Percentiles rank a stretch among this genome's conserved stretches.
These are phyloP conservation scores for Powellomyces hirtus DNA, from an alignment of 192 early-diverging fungal species.

Conservation along the genomic window DNA sequence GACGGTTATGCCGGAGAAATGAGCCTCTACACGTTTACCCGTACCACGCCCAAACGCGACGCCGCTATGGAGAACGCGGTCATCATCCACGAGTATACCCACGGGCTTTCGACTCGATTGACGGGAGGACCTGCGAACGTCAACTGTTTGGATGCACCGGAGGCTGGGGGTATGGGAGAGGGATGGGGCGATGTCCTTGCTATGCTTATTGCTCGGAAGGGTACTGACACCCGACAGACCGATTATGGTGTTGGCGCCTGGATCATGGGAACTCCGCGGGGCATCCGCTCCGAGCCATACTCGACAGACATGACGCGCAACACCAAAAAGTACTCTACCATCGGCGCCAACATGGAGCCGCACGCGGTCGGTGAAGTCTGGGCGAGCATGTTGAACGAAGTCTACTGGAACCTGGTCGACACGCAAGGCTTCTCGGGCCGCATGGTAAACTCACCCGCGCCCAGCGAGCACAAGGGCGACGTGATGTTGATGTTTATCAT, in stretches of 20 bases:
- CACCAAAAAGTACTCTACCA: conserved; percentile 26
- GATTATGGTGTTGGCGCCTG: conserved; percentile 42
- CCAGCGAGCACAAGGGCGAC: conserved; percentile 46
- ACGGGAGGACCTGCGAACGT: conserved; percentile 64
- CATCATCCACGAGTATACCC: conserved; percentile 58
- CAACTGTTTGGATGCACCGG: conserved; percentile 50
- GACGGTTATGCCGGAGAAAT: conserved; percentile 49
- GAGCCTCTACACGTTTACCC: conserved; percentile 50
- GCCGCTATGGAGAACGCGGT: conserved; percentile 55
- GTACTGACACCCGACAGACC: conserved; percentile 39
- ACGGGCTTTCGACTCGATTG: conserved; percentile 64
- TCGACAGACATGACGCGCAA: conserved; percentile 50
- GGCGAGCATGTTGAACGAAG: conserved; percentile 57
- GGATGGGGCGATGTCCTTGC: conserved; percentile 61
- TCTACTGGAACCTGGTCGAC: conserved; percentile 54
- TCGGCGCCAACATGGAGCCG: conserved; percentile 30
- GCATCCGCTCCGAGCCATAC: conserved; percentile 56
- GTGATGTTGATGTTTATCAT: conserved; percentile 48
- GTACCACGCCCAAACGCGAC: conserved; percentile 48
- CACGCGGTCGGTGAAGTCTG: conserved; percentile 63
- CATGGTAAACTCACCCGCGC: conserved; percentile 7
- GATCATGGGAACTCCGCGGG: conserved; percentile 20
- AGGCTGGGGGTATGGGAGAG: conserved; percentile 62
- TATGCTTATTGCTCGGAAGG: conserved; percentile 34
- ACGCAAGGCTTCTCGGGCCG: conserved; percentile 17